Evolutionary conservation across 2,329 filamentous ascomycete genomes (phyloP).

Genomic region (Penicillium italicum): DNA sequence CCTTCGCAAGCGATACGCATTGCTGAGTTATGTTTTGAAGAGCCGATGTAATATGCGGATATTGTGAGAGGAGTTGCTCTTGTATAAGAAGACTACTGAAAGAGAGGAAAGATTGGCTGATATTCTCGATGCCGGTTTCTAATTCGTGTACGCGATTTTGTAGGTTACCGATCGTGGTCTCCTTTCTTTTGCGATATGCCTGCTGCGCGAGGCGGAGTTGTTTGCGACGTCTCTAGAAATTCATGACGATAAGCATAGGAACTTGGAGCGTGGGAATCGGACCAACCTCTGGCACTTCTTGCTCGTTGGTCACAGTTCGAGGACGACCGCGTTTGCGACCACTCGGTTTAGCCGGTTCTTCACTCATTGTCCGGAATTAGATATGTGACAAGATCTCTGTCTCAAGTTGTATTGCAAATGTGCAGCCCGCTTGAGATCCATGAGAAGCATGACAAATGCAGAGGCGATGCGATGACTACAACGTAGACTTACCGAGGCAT

Average conservation of each 20-base stretch:
- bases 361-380: background rate
- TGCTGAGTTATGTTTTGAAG: slow-evolving; percentile 24
- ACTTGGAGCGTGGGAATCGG: background rate
- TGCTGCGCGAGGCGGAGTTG: slow-evolving; percentile 28
- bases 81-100: slow-evolving; percentile 26
- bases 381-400: background rate
- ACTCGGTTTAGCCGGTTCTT: slow-evolving; percentile 8
- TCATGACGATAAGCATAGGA: slow-evolving; percentile 3
- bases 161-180: slow-evolving; percentile 24
- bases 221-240: slow-evolving; percentile 25
- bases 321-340: slow-evolving; percentile 27
- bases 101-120: slow-evolving; percentile 26
- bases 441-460: background rate
- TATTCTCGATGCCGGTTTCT: slow-evolving; percentile 23
- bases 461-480: background rate
- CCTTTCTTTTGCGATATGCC: slow-evolving; percentile 26
- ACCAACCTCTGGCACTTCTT: slow-evolving; percentile 25
- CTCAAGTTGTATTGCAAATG: background rate
- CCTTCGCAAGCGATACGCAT: slow-evolving; percentile 24
- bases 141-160: slow-evolving; percentile 24
- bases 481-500: background rate
- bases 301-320: slow-evolving; percentile 19
- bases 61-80: slow-evolving; percentile 12
- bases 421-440: background rate
- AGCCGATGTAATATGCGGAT: slow-evolving; percentile 19